phyloP scores from a whole-genome alignment of 148 eudicot species.

The Vaccinium corymbosum region DNA sequence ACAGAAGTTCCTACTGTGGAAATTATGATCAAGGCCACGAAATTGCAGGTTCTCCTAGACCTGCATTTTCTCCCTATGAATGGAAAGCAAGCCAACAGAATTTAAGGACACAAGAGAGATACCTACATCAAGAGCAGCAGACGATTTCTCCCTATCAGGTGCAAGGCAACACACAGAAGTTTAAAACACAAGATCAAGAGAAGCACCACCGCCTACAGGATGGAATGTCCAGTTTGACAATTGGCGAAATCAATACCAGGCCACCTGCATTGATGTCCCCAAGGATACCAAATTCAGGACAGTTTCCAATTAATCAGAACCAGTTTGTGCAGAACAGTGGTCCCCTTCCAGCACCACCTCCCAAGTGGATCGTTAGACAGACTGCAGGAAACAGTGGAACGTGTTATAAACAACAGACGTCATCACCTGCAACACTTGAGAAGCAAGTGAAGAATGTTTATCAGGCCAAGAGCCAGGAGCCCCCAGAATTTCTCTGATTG shows the following conservation, averaged over 20 bases:
- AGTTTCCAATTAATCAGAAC: constrained; percentile 23
- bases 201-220: constrained; percentile 27
- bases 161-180: constrained; percentile 40
- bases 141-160: constrained; percentile 22
- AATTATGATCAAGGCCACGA: constrained; percentile 11
- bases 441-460: constrained; percentile 45
- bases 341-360: constrained; percentile 72
- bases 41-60: constrained; percentile 23
- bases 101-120: constrained; percentile 32
- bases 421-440: constrained; percentile 21
- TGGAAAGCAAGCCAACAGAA: constrained; percentile 39
- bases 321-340: constrained; percentile 34
- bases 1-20: constrained; percentile 20
- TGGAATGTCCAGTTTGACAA: constrained; percentile 56
- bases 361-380: constrained; percentile 51
- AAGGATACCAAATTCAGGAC: constrained; percentile 38
- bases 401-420: constrained; percentile 29
- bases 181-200: constrained; percentile 34
- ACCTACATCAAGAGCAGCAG: constrained; percentile 33
- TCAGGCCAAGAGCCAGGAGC: constrained; percentile 46
- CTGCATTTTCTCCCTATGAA: constrained; percentile 27
- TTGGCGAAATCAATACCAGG: constrained; percentile 39
- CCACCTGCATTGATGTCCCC: constrained; percentile 29
- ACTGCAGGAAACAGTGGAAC: constrained; percentile 25
- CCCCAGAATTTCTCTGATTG: constrained; percentile 25